Base-by-base conservation (phyloP, 306 rosid species). In the Trifolium repens region DNA sequence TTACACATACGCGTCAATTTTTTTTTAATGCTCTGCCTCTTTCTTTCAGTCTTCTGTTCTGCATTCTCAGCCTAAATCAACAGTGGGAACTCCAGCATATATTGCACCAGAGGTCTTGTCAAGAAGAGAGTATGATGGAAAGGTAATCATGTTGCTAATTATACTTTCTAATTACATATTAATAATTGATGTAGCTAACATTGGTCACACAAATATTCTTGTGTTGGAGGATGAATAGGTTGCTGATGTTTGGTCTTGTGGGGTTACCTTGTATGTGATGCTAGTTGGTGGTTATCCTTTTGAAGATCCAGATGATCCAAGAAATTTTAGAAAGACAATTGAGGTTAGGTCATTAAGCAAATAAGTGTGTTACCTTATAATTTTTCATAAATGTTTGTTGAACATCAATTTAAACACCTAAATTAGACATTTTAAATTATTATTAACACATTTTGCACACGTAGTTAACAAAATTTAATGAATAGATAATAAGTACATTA, bases 241-340 rank as follows among this genome's bases (percentile, higher is more conserved):
- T 64, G 98, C 99, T 62, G 99, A 96, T 90, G 99, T 96, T 81
- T 96, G 99, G 99, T 92, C 98, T 63, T 96, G 99, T 88, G 99
- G 97, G 81, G 99, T 96, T 81, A 96, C 99, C 59, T 82, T 96
- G 53, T 96, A 96, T 83, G 97, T 96, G 82, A 96, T 96, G 99
- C 87, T 96, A 67, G 98, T 90, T 78, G 99, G 99, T 9, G 98
- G 92, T 75, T 96, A 96, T 90, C 99, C 99, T 78, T 96, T 96
- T 58, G 99, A 96, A 90, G 99, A 96, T 84, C 92, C 96, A 27
- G 93, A 89, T 67, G 96, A 96, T 71, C 97, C 99, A 15, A 88
- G 79, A 73, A 96, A 96, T 83, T 92, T 92, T 72, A 90, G 96
- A 86, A 92, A 89, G 77, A 92, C 99, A 73, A 96, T 96, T 61